Conservation (phyloP, 495 filamentous ascomycete genomes). For the Xylaria flabelliformis region DNA sequence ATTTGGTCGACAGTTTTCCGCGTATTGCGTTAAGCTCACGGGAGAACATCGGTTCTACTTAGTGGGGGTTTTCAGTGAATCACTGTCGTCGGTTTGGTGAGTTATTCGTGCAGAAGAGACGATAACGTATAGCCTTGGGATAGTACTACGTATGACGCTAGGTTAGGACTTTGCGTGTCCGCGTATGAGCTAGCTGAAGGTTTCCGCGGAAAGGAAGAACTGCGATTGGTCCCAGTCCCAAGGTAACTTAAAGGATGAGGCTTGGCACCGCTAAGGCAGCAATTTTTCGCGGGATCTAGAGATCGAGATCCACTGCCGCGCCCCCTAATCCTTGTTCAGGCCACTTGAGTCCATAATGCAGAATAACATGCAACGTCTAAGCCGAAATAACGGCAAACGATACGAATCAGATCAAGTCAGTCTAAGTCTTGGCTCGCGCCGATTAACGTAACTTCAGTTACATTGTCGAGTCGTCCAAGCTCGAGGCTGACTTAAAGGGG, state of each 20-base stretch:
- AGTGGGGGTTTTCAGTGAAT: neutral
- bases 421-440: neutral
- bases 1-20: neutral
- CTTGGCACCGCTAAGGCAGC: conserved; percentile 14
- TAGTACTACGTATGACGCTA: neutral
- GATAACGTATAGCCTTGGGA: neutral
- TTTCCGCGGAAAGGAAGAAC: conserved; percentile 16
- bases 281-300: neutral
- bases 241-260: neutral
- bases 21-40: neutral
- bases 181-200: conserved; percentile 6
- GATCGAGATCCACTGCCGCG: conserved; percentile 5
- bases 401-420: neutral
- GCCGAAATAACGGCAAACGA: neutral
- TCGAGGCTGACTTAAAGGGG: neutral
- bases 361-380: neutral
- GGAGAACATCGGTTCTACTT: neutral
- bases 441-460: neutral
- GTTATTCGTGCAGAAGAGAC: neutral
- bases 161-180: neutral
- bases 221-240: conserved; percentile 4
- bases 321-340: neutral
- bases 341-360: neutral
- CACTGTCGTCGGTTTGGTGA: neutral
- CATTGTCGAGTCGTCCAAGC: neutral